phyloP scores from a whole-genome alignment of 2,329 filamentous ascomycete species.

The Exophiala alcalophila region DNA sequence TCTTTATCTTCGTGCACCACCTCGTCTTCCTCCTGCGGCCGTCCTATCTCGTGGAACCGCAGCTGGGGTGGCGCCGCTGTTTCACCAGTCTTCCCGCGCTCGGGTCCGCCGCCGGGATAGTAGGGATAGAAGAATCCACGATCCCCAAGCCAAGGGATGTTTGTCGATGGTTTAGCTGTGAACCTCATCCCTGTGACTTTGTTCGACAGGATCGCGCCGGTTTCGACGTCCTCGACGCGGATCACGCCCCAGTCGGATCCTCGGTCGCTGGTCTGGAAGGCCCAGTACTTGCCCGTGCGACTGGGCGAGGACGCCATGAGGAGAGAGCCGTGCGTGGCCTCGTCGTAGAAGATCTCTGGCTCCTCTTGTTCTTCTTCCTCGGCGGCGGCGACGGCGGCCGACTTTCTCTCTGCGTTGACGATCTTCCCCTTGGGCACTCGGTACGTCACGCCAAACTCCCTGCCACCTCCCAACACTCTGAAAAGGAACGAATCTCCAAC shows the following conservation, averaged over 20 bases:
- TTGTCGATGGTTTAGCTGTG: background rate
- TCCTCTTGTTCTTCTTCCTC: background rate
- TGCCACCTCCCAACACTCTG: slow-evolving; percentile 1
- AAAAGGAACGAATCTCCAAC: background rate
- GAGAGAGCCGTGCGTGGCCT: slow-evolving; percentile 3
- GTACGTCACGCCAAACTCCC: slow-evolving; percentile 4
- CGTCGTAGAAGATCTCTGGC: slow-evolving; percentile 3
- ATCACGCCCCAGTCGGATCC: slow-evolving; percentile 13
- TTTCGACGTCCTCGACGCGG: slow-evolving; percentile 5
- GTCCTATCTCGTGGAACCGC: slow-evolving; percentile 8
- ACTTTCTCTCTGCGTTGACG: no score
- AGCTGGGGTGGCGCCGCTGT: slow-evolving; percentile 1
- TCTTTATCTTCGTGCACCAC: slow-evolving; percentile 6
- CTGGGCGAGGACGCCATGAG: slow-evolving; percentile 9
- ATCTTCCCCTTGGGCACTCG: no score
- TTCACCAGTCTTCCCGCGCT: background rate
- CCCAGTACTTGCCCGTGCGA: slow-evolving; percentile 8
- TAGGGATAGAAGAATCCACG: slow-evolving; percentile 10
- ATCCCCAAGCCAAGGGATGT: slow-evolving; percentile 7
- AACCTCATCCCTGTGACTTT: slow-evolving; percentile 6
- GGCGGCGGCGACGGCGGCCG: background rate
- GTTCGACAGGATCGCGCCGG: slow-evolving; percentile 2
- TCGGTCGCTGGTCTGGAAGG: slow-evolving; percentile 10
- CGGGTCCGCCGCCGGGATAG: background rate
- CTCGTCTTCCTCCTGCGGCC: slow-evolving; percentile 8